A percentile compares a stretch with the other conserved stretches of the same genome.
Evolutionary conservation across 1,284 basidiomycete genomes (phyloP).

Genomic region (Omphalotus olearius): DNA sequence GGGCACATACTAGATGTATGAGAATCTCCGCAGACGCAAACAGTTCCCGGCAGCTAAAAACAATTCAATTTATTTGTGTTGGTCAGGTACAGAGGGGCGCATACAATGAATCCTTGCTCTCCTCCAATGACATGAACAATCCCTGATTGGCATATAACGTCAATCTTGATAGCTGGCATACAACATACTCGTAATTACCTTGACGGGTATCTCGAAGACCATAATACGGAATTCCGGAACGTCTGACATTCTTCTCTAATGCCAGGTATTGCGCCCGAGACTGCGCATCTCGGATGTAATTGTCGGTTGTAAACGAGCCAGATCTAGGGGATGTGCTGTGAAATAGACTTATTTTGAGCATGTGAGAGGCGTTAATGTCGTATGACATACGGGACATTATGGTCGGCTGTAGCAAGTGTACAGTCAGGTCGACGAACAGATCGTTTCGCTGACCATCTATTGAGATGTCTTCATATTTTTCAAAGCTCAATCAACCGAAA

Average conservation of each 20-base stretch:
- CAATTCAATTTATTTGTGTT: too few relatives aligned
- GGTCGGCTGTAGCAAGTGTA: conserved; percentile 92
- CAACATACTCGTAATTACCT: conserved; percentile 44
- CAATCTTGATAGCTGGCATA: background rate
- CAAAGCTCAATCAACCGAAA: too few relatives aligned
- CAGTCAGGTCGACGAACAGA: conserved; percentile 76
- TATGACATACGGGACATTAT: conserved; percentile 85
- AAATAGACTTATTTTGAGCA: background rate
- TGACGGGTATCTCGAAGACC: conserved; percentile 89
- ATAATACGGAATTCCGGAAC: conserved; percentile 95
- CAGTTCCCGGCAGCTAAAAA: conserved; percentile 85
- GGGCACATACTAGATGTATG: conserved; percentile 77
- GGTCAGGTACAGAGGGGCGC: conserved; percentile 19
- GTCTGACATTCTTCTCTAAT: conserved; percentile 92
- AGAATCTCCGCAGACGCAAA: conserved; percentile 94
- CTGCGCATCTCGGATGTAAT: conserved; percentile 85
- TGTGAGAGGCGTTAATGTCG: background rate
- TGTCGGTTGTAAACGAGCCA: conserved; percentile 69
- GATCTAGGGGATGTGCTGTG: conserved; percentile 80
- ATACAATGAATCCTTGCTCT: conserved; percentile 90
- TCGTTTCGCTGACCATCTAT: conserved; percentile 74
- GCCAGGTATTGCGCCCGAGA: conserved; percentile 86
- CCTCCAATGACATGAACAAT: conserved; percentile 96
- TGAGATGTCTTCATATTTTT: background rate
- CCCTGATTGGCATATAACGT: conserved; percentile 42